Base-by-base conservation (phyloP, 805 yeast genomes). In the Schwanniomyces polymorphus region DNA sequence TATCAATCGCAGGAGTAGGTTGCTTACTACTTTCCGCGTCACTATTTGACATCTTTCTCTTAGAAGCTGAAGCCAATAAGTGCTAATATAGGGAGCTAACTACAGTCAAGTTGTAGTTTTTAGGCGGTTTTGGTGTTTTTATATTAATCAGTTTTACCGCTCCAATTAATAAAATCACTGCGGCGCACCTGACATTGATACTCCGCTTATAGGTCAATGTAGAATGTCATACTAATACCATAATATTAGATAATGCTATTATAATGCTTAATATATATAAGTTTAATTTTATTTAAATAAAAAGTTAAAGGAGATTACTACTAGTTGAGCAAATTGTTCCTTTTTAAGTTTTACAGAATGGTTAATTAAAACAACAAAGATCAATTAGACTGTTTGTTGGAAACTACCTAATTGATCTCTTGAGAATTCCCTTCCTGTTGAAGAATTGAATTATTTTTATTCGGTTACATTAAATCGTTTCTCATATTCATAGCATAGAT, bases 311-410 rank as follows among this genome's bases (percentile, higher is more conserved):
- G 35, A 18, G 21, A 2, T 31, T 14, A n/a, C 3, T 16, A 8
- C 9, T 31, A 31, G 3, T 31, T 14, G 7, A 31, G 4, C 3
- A 16, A 31, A 14, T 14, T 2, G 11, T 31, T 12, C 35, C 35
- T 16, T 16, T n/a, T 7, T 29, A 3, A 31, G 14, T 31, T 31
- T 7, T 31, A 31, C 35, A 31, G 35, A 31, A 31, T 31, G 35
- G 35, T 16, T 7, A 31, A 31, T 31, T 31, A 31, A 31, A 31
- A 31, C 14, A 31, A 31, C 14, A 31, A 31, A 31, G 21, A 31
- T 18, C 7, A 31, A 31, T 16, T 16, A 25, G 31, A 44, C 48
- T 49, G 47, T 57, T 57, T 57, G 59, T 57, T 57, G 60, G 59
- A 56, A 56, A 56, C 44, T 50, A 52, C 46, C 29, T 31, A 39